Conservation (phyloP, 2,329 filamentous ascomycete genomes). For the Bipolaris victoriae region DNA sequence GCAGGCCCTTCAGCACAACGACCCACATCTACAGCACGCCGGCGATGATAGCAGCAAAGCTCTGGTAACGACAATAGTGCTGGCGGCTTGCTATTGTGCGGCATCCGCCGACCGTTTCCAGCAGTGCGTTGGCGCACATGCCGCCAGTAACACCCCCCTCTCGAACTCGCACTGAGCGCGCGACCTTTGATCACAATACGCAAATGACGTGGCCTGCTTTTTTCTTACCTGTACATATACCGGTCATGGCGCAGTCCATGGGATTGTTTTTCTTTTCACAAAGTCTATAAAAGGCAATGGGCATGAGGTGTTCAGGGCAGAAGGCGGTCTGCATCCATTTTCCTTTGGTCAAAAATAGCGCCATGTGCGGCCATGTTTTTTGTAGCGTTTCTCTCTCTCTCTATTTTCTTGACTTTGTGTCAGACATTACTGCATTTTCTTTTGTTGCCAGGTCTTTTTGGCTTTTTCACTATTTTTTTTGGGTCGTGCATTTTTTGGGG, state of each 20-base stretch:
- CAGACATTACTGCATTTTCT: conserved; percentile 18
- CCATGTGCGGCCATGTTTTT: conserved; percentile 11
- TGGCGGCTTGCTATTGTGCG: conserved; percentile 25
- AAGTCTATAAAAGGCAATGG: conserved; percentile 20
- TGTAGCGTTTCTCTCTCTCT: conserved; percentile 9
- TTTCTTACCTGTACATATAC: conserved; percentile 37
- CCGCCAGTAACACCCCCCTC: conserved; percentile 17
- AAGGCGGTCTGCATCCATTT: conserved; percentile 22
- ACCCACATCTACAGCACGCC: conserved; percentile 39
- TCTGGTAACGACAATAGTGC: conserved; percentile 17
- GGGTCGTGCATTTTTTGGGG: conserved; percentile 27
- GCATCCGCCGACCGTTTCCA: conserved; percentile 17
- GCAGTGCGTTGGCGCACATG: conserved; percentile 19
- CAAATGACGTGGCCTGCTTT: conserved; percentile 17
- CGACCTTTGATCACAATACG: conserved; percentile 9
- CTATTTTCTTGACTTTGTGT: neutral
- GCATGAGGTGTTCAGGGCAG: conserved; percentile 18
- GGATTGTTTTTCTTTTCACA: conserved; percentile 21
- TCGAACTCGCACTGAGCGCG: conserved; percentile 8
- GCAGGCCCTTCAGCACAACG: conserved; percentile 41
- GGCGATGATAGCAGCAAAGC: conserved; percentile 35
- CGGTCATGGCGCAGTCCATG: conserved; percentile 25
- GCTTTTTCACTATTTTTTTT: conserved; percentile 23
- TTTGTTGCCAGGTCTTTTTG: conserved; percentile 23
- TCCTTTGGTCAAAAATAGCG: conserved; percentile 14